Conservation (phyloP, 2,329 filamentous ascomycete species). For the Fusarium globosum region DNA sequence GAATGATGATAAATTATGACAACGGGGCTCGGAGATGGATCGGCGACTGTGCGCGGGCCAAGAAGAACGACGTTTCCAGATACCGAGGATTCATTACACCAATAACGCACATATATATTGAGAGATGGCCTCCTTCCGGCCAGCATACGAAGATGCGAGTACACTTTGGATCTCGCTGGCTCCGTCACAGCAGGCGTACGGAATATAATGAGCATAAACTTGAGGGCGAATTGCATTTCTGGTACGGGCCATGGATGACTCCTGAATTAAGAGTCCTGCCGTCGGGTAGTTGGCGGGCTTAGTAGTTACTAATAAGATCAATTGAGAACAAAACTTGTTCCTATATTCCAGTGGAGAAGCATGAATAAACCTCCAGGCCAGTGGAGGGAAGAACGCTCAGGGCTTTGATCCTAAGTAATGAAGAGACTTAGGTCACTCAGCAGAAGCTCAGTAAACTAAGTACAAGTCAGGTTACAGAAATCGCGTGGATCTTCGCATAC, state of each 20-base stretch:
- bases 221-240: not conserved
- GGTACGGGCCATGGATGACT: not conserved
- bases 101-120: not conserved
- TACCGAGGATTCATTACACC: not conserved
- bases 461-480: not conserved
- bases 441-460: not conserved
- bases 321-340: not conserved
- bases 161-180: not conserved
- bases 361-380: not conserved
- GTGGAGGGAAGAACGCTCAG: not conserved
- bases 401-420: accelerated
- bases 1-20: not conserved
- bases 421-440: not conserved
- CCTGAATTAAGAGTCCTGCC: not conserved
- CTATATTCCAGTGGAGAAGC: not conserved
- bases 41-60: not conserved
- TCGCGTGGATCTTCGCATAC: too few relatives aligned
- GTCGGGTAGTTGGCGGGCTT: not conserved
- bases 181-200: not conserved
- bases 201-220: not conserved
- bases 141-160: not conserved
- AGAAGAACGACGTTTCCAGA: too few relatives aligned
- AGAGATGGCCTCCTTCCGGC: not conserved
- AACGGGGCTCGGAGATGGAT: not conserved
- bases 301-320: not conserved